Percentiles rank a stretch among this genome's conserved stretches.
Conservation (phyloP, 331 rosid genomes). For the Quercus phellos region DNA sequence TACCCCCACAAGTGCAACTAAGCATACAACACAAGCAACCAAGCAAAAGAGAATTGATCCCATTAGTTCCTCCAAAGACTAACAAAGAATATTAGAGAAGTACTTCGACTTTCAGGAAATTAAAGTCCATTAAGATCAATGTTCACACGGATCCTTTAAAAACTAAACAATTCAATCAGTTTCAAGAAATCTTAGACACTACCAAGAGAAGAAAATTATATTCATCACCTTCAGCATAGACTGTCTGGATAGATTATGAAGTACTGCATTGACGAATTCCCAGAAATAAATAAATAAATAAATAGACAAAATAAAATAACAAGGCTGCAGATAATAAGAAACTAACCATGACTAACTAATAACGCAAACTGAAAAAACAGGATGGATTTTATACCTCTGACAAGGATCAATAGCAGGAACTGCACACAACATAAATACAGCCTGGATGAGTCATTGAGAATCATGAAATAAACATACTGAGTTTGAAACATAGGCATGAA, state of each 20-base stretch:
- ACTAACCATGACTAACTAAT: background rate
- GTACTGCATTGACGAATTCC: constrained; percentile 55
- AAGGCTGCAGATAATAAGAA: constrained; percentile 11
- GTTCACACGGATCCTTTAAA: background rate
- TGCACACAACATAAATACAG: constrained; percentile 83
- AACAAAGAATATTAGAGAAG: constrained; percentile 26
- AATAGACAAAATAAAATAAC: background rate
- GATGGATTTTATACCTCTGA: constrained; percentile 53
- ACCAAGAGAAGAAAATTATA: constrained; percentile 2
- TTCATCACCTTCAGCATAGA: constrained; percentile 63
- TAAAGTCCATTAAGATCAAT: background rate
- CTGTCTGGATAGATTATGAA: constrained; percentile 69
- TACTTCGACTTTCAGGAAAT: background rate
- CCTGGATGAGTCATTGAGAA: constrained; percentile 46
- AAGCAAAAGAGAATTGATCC: constrained; percentile 81
- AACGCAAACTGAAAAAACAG: constrained; percentile 3
- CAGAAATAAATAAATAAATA: constrained; percentile 21
- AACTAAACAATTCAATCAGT: background rate
- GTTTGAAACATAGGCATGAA: background rate
- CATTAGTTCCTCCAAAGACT: constrained; percentile 83
- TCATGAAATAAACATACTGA: constrained; percentile 11
- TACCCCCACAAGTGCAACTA: constrained; percentile 88
- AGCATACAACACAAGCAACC: constrained; percentile 91
- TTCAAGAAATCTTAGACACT: constrained; percentile 5
- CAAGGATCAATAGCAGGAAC: constrained; percentile 77